Evolutionary conservation across 1,284 basidiomycete species (phyloP), one percentile per base, ranked within the genome.

Genomic region (Pseudozyma hubeiensis): DNA sequence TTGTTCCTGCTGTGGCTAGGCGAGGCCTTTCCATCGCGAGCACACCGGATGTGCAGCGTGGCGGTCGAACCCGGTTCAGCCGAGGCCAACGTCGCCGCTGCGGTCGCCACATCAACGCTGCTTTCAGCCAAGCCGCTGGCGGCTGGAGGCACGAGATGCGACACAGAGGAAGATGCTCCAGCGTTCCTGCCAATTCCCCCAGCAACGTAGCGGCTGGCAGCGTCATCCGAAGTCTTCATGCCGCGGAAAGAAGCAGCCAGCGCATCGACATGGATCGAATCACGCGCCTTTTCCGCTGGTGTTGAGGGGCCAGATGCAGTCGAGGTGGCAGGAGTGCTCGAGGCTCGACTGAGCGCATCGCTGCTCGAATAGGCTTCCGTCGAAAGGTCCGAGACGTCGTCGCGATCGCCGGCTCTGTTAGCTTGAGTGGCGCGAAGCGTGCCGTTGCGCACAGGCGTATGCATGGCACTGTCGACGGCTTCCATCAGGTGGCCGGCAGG

Each of bases 241-340:
- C 64, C 68, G 2, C 73, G 64, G 64, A 79, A 79, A 5, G 76
- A 64, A 19, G 67, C 68, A 16, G 68, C 47, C 1, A 79, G 61
- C 5, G 72, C 72, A 45, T 78, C 71, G n/a, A 78, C 68, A 43
- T 79, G 78, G 39, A 79, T 64, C 57, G 72, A 72, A 16, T 65
- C 63, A 29, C 60, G 64, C 24, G 33, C 16, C 52, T 65, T 64
- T n/a, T 77, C 71, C 7, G 61, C 59, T 9, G 75, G 75, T 14
- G 75, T 74, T 0, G 61, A 34, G 11, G 73, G 73, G 5, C 59
- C 61, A 11, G 75, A 78, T 9, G 73, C 76, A 35, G 65, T 71
- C n/a, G 71, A 75, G 6, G 76, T 76, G 33, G 76, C 76, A 7
- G 73, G 76, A 4, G 76, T 76, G 63, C 75, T 77, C 0, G 64